Conservation (phyloP, 169 alveolate genomes). For the Cryptosporidium sp. region DNA sequence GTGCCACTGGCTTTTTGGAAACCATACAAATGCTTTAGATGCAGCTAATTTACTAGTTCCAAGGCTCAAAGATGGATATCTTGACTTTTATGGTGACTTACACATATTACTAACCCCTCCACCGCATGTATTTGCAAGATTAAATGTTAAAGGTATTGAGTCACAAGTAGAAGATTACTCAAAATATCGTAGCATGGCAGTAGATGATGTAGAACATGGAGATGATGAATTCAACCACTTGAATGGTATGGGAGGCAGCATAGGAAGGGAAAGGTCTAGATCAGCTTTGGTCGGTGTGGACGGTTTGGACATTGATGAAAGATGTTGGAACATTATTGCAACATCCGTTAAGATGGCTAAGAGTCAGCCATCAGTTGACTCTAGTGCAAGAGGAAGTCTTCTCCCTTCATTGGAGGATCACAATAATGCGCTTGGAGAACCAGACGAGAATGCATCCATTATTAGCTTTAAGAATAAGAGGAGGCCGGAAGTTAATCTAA, state of each 20-base stretch:
- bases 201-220: conserved; percentile 63
- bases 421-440: neutral
- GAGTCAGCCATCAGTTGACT: conserved; percentile 71
- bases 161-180: conserved; percentile 29
- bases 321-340: conserved; percentile 73
- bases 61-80: conserved; percentile 54
- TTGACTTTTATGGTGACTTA: conserved; percentile 65
- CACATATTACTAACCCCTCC: conserved; percentile 72
- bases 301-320: conserved; percentile 66
- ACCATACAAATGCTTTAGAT: conserved; percentile 66
- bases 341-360: conserved; percentile 74
- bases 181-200: conserved; percentile 1
- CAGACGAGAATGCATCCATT: conserved; percentile 46
- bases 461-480: conserved; percentile 46
- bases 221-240: conserved; percentile 34
- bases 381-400: conserved; percentile 73
- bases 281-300: conserved; percentile 75
- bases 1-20: conserved; percentile 70
- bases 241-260: conserved; percentile 46
- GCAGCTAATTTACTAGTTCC: conserved; percentile 70
- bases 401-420: conserved; percentile 46
- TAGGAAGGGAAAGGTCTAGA: conserved; percentile 73
- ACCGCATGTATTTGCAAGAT: conserved; percentile 75
- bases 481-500: neutral
- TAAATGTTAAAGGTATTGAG: conserved; percentile 67